Conservation (phyloP, 1,284 basidiomycete species). For the Neotropicomus parvogracilis region DNA sequence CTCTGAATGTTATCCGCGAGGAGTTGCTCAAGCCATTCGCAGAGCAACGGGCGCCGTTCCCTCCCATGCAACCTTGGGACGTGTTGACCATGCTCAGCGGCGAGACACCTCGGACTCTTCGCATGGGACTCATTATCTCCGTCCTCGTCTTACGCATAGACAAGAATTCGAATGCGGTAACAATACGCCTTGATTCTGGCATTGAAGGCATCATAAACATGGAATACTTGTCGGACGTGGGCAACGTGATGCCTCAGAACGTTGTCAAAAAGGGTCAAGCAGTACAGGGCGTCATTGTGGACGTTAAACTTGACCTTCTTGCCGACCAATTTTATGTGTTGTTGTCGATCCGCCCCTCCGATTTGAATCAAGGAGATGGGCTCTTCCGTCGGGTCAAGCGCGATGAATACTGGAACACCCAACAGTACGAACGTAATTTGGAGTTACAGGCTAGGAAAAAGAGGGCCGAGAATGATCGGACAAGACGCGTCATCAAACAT, state of each 20-base stretch:
- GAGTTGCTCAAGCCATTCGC: constrained; percentile 87
- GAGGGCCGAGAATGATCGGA: constrained; percentile 71
- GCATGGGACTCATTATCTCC: constrained; percentile 80
- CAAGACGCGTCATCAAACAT: constrained; percentile 91
- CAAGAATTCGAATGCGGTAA: constrained; percentile 41
- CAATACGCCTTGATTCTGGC: constrained; percentile 85
- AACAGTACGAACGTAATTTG: constrained; percentile 64
- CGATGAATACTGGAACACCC: constrained; percentile 69
- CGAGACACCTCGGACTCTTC: constrained; percentile 81
- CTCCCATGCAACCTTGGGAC: constrained; percentile 70
- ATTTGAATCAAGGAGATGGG: constrained; percentile 66
- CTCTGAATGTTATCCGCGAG: constrained; percentile 82
- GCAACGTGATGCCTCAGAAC: constrained; percentile 41
- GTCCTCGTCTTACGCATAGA: constrained; percentile 68
- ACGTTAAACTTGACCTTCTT: constrained; percentile 62
- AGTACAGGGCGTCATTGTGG: constrained; percentile 78
- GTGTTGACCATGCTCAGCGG: constrained; percentile 95
- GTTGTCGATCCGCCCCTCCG: constrained; percentile 71
- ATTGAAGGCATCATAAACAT: constrained; percentile 81
- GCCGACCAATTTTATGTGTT: constrained; percentile 69
- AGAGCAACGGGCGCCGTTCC: constrained; percentile 74
- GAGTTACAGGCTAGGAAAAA: constrained; percentile 83
- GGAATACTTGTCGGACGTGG: constrained; percentile 59
- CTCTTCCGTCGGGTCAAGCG: constrained; percentile 59
- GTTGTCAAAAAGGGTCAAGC: constrained; percentile 73